These are phyloP conservation scores for Torrubiella hemipterigena DNA, from an alignment of 2,329 filamentous ascomycete species.

Conservation along the genomic window DNA sequence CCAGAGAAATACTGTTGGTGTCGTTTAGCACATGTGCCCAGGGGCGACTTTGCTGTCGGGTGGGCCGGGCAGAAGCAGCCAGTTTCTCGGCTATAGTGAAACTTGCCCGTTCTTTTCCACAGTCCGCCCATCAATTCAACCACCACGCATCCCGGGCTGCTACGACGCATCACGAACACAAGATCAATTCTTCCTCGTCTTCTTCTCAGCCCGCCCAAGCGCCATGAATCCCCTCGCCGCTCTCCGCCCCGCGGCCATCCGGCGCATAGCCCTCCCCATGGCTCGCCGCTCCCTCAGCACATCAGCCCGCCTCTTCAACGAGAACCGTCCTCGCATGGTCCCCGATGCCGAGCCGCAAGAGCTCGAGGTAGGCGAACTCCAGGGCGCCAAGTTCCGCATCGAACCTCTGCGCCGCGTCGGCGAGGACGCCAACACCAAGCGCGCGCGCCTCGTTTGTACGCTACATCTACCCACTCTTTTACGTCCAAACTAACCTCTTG, in stretches of 20 bases:
- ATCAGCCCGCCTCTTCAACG: slow-evolving; percentile 8
- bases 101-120: too few relatives aligned
- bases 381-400: slow-evolving; percentile 75
- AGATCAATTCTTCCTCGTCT: too few relatives aligned
- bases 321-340: slow-evolving; percentile 16
- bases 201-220: too few relatives aligned
- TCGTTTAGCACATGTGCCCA: too few relatives aligned
- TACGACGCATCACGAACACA: too few relatives aligned
- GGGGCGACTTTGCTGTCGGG: too few relatives aligned
- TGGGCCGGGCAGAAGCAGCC: too few relatives aligned
- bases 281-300: slow-evolving; percentile 11
- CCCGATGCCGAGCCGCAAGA: slow-evolving; percentile 29
- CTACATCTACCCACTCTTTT: too few relatives aligned
- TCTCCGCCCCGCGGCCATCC: slow-evolving; percentile 11
- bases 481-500: background rate
- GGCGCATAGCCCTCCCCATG: slow-evolving; percentile 6
- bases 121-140: too few relatives aligned
- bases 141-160: too few relatives aligned
- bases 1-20: too few relatives aligned
- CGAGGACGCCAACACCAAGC: slow-evolving; percentile 76
- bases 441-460: slow-evolving; percentile 66
- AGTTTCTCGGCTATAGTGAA: too few relatives aligned
- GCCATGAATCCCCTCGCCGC: slow-evolving; percentile 6
- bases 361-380: slow-evolving; percentile 73
- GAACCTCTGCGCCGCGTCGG: slow-evolving; percentile 78